Base-by-base conservation (phyloP, 2,329 filamentous ascomycete species). In the Apiospora hydei region DNA sequence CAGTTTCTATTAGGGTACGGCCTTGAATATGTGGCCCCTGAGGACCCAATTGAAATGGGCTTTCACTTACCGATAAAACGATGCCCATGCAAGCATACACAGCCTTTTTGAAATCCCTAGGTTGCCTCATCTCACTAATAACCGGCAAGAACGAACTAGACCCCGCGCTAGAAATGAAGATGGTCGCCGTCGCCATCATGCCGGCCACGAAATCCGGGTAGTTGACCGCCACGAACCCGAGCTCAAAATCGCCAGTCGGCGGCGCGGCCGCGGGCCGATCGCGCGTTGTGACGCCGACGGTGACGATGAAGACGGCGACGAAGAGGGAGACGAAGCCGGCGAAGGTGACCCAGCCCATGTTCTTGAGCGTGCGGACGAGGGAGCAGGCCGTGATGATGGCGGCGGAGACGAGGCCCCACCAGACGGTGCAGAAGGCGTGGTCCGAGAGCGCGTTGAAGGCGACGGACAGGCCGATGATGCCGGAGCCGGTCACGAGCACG, bases 331-430 rank as follows among this genome's bases (percentile, higher is more conserved):
- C 72, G 76, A 91, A 90, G 0, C 89, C 90, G 18, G 84, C 85
- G 85, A 87, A 91, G 1, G 88, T 89, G 51, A 91, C 80, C 87
- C 88, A 91, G 4, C 86, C 88, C 72, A 91, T 87, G 75, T 90
- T 87, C 69, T 88, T 84, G 75, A 91, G 88, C 71, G 88, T 91
- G 73, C 89, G 85, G 34, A 75, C 70, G 67, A 73, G 73, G 6
- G 90, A 84, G 38, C 84, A 87, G 0, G 88, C 88, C 7, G 85
- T 82, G 0, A 83, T 74, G 38, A 86, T 80, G 1, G 85, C 76
- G 0, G 88, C 86, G 0, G 87, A 87, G 4, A 91, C 78, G 38
- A 90, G 83, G 11, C 85, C 84, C 79, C 85, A 91, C 82, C 84
- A 89, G 21, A 89, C 88, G 0, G 89, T 90, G 76, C 90, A 92